These are phyloP conservation scores for Pelargonium australe DNA, from an alignment of 441 rosid genomes.

Conservation along the genomic window DNA sequence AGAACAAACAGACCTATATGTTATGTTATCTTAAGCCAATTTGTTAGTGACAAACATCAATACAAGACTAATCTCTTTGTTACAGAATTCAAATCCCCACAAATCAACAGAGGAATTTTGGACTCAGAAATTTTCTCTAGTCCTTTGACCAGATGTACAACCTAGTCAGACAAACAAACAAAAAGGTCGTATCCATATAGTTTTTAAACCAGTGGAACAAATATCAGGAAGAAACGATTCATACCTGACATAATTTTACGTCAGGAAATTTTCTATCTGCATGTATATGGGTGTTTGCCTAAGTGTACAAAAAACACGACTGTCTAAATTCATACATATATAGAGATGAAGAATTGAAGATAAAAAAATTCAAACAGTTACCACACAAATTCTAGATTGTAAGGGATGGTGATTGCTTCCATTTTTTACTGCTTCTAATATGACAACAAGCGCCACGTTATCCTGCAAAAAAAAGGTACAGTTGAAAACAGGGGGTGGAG, in stretches of 20 bases:
- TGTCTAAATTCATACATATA: not conserved
- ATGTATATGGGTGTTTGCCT: conserved; percentile 34
- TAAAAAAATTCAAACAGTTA: conserved; percentile 9
- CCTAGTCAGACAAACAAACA: not conserved
- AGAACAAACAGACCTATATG: not conserved
- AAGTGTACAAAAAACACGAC: conserved; percentile 4
- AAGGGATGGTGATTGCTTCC: conserved; percentile 4
- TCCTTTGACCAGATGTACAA: not conserved
- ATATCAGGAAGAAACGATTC: not conserved
- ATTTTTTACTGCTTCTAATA: conserved; percentile 21
- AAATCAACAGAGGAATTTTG: conserved; percentile 6
- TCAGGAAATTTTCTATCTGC: conserved; percentile 21
- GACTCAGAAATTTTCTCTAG: conserved; percentile 3
- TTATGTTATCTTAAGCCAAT: not conserved
- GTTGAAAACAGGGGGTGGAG: not conserved
- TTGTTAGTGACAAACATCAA: not conserved
- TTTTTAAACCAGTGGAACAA: not conserved
- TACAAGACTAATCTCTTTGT: not conserved
- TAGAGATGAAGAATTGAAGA: conserved; percentile 1
- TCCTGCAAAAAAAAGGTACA: conserved; percentile 21
- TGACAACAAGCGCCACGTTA: conserved; percentile 31
- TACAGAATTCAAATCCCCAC: conserved; percentile 8
- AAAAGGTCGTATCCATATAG: not conserved
- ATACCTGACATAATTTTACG: conserved; percentile 32
- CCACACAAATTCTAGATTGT: conserved; percentile 22